Base-by-base conservation (phyloP, 2,329 filamentous ascomycete genomes). In the Aureobasidium sp. region DNA sequence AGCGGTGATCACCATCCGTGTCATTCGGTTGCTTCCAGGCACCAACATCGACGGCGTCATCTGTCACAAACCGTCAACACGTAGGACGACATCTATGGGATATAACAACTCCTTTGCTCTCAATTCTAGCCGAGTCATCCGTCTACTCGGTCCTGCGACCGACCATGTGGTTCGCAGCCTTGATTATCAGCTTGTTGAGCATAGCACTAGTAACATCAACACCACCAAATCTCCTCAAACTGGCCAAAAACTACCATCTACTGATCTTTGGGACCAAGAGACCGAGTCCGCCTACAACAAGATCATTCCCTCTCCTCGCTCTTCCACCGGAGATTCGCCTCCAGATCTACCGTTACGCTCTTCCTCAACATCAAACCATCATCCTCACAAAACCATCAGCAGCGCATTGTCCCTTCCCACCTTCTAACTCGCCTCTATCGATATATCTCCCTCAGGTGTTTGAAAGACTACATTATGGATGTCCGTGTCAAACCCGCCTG, bases 181-280 rank as follows among this genome's bases (percentile, higher is more conserved):
- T 59, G 11, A 27, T 59, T 6, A 27, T 59, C 42, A 59, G 40
- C n/a, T 29, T 59, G 8, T n/a, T 59, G 55, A 59, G 55, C 27
- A 36, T 59, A 15, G 55, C 40, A 25, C 16, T 59, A 8, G 27
- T 42, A 11, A 36, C 55, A 15, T 20, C 25, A 5, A 31, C 55
- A 29, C 23, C n/a, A 27, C 11, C 15, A 18, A 18, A 47, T 3
- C 42, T 47, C 25, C 3, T 16, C 20, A 45, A 36, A 8, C n/a
- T 45, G 7, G 7, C 27, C 42, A 47, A 59, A 18, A 2, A 18
- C 20, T n/a, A 10, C 29, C 29, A 20, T 13, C 29, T 18, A 1
- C 3, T 8, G 16, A 2, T 47, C 15, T 45, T 47, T 9, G 18
- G 29, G 25, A 25, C 29, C 18, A 23, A 10, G 13, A 1, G 1